These are phyloP conservation scores for Passalora sequoiae DNA, from an alignment of 2,329 filamentous ascomycete species.

Conservation along the genomic window DNA sequence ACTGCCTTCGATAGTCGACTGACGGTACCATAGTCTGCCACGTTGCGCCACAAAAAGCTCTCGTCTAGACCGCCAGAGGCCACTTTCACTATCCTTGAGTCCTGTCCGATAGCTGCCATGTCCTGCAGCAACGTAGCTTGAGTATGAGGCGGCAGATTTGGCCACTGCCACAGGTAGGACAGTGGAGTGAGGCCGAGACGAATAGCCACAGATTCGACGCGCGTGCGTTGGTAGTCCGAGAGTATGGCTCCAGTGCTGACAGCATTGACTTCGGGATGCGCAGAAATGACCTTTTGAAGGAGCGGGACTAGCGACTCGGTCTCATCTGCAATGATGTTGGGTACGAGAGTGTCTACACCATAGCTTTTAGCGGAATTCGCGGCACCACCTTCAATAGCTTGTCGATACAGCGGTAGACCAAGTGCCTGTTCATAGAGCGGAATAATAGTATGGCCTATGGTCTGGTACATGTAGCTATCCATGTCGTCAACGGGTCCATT, in stretches of 20 bases:
- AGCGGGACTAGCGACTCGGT: conserved; percentile 81
- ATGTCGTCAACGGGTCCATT: conserved; percentile 54
- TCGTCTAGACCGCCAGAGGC: conserved; percentile 85
- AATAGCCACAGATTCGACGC: conserved; percentile 87
- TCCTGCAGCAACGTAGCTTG: conserved; percentile 62
- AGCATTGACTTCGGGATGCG: conserved; percentile 77
- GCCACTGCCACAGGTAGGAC: conserved; percentile 90
- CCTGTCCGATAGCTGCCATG: conserved; percentile 71
- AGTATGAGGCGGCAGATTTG: conserved; percentile 56
- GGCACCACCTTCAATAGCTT: conserved; percentile 66
- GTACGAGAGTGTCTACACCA: conserved; percentile 21
- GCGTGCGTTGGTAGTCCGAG: conserved; percentile 90
- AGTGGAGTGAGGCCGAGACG: conserved; percentile 77
- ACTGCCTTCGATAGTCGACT: conserved; percentile 51
- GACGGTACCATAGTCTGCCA: conserved; percentile 53
- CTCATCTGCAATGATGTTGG: conserved; percentile 57
- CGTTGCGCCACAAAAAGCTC: conserved; percentile 72
- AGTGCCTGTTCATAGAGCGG: conserved; percentile 78
- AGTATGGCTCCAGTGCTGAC: conserved; percentile 87
- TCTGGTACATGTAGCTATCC: conserved; percentile 99
- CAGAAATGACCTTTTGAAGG: conserved; percentile 59
- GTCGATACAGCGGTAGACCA: conserved; percentile 75
- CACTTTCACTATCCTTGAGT: conserved; percentile 91
- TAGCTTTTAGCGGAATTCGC: conserved; percentile 71
- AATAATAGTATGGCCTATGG: conserved; percentile 81